Evolutionary conservation across 2,329 filamentous ascomycete species (phyloP), one percentile per base, ranked within the genome.

Genomic region (Paradendryphiella salina): DNA sequence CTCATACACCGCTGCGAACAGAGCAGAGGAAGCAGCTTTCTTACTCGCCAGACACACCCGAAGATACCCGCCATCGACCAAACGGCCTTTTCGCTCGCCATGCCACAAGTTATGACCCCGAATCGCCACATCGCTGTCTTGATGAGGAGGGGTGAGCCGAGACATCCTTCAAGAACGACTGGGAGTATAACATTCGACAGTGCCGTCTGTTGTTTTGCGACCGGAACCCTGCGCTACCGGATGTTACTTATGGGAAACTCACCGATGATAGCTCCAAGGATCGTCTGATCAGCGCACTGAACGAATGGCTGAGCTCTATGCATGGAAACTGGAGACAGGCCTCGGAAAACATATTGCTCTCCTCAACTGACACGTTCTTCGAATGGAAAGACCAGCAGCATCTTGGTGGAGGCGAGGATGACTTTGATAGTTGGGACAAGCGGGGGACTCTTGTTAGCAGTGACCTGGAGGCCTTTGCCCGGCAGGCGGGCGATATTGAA

Each of bases 201-300:
- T 61, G 56, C 28, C 50, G 52, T 1, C 46, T 60, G 1, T 41
- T 63, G 10, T 35, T 52, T 2, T 41, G 52, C 17, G 26, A 47
- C 13, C 32, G 29, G 1, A 18, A 38, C 9, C 38, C 44, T 10
- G 34, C 8, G 1, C 4, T 8, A 6, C 13, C 17, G n/a, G 10
- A 51, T 3, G 28, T 59, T 0, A 46, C 23, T 9, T 63, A 60
- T 21, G 28, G 33, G 13, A 46, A 55, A 34, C 35, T 61, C 7
- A 51, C 44, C n/a, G 34, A 32, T 3, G 41, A 41, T 0, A 10
- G 13, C 3, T 48, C 51, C 14, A 41, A 56, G 5, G 42, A 47
- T 4, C 41, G 29, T 2, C 21, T 61, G 9, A 31, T 46, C 11
- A 28, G 32, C 1, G 20, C 43, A 4, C 33, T 57, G 7, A 26